Evolutionary conservation across 805 yeast species (phyloP), one percentile per base, ranked within the genome.

Genomic region (Schizosaccharomyces japonicus): DNA sequence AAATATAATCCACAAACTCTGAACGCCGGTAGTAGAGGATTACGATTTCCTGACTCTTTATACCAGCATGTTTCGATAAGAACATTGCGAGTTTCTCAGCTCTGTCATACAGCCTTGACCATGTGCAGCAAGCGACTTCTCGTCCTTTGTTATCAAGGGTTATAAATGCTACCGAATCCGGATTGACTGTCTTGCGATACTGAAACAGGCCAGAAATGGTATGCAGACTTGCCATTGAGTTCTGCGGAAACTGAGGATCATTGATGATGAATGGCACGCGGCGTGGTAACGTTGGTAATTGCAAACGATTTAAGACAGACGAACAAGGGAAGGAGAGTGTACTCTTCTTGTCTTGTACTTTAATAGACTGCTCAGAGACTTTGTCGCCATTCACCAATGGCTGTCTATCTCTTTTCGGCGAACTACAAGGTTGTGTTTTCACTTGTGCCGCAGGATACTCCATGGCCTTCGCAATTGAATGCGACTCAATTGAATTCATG

Each of bases 61-160:
- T 62, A 1, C 81, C 75, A 10, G 79, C 67, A 54, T 77, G 77
- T 56, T 78, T 82, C 42, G 74, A 67, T 51, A 83, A 76, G 58
- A 78, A 80, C 58, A 77, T 82, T 0, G 95, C 94, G 7, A 90
- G 76, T 56, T 80, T 82, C 57, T 83, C 93, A 0, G 95, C 79
- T 54, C 78, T 73, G 36, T 77, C 59, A 52, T 81, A 79, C n/a
- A 90, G 66, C 57, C 82, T 84, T 50, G 82, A 94, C 98, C 98
- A 90, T 1, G 87, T 68, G 13, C 87, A 78, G 0, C 78, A 63
- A 30, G 67, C 67, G 0, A 71, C 66, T 56, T 85, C 95, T 58
- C 81, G 85, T 5, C 95, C 95, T 54, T 73, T 79, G 3, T 70
- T 58, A 57, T 84, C 94, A 11, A 90, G 64, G 1, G 75, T 71